Evolutionary conservation across 768 basidiomycete genomes (phyloP).

Genomic region (Collybia mongolica): DNA sequence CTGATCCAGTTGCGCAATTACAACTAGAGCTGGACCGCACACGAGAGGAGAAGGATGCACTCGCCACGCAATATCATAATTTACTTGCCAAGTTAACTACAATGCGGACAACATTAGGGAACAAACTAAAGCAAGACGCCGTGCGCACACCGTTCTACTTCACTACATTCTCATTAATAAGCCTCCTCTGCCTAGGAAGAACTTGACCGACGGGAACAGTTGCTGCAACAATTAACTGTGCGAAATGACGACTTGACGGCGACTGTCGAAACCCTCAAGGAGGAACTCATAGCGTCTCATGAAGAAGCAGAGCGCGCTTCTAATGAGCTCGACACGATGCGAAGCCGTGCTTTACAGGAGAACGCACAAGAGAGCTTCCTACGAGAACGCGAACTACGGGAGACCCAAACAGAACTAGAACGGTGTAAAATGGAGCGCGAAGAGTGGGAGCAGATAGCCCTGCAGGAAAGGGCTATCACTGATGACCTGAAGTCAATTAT

Average conservation of each 20-base stretch:
- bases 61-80: slow-evolving; percentile 82
- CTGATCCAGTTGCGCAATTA: slow-evolving; percentile 57
- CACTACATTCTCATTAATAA: slow-evolving; percentile 7
- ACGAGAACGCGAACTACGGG: slow-evolving; percentile 79
- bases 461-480: slow-evolving; percentile 63
- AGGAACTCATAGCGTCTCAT: slow-evolving; percentile 75
- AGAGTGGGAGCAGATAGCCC: slow-evolving; percentile 49
- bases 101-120: slow-evolving; percentile 92
- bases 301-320: slow-evolving; percentile 73
- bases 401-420: slow-evolving; percentile 85
- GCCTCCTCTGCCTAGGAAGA: slow-evolving; percentile 74
- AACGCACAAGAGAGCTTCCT: slow-evolving; percentile 65
- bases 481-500: slow-evolving; percentile 68
- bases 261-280: slow-evolving; percentile 77
- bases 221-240: slow-evolving; percentile 73
- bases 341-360: slow-evolving; percentile 63
- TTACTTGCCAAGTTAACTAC: slow-evolving; percentile 86
- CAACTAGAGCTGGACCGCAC: slow-evolving; percentile 75
- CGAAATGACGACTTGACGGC: slow-evolving; percentile 72
- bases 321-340: slow-evolving; percentile 66
- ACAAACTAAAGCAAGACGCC: slow-evolving; percentile 94
- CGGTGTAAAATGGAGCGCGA: slow-evolving; percentile 78
- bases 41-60: slow-evolving; percentile 83
- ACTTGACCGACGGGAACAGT: slow-evolving; percentile 88
- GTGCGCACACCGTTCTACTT: slow-evolving; percentile 41